Evolutionary conservation across 306 rosid genomes (phyloP).

Genomic region (Myrica gale): DNA sequence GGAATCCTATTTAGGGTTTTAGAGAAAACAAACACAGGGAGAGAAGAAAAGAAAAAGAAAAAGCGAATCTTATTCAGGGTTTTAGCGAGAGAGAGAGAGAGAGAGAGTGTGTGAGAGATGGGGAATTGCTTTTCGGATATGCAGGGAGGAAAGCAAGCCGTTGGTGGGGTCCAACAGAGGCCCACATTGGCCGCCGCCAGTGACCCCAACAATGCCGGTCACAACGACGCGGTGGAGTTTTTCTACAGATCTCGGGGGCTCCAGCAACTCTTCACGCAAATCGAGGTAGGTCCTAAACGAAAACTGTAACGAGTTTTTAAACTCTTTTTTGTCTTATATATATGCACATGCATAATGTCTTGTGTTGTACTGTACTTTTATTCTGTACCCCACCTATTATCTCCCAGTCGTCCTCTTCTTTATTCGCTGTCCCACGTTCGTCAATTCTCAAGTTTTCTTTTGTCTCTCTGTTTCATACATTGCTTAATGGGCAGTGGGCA

Average conservation of each 20-base stretch:
- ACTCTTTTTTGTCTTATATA: no score
- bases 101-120: constrained; percentile 29
- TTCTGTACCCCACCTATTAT: no score
- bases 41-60: not conserved
- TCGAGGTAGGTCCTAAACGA: constrained; percentile 42
- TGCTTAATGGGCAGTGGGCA: no score
- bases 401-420: no score
- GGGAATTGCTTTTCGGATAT: constrained; percentile 72
- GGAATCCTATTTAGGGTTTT: not conserved
- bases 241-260: constrained; percentile 56
- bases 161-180: constrained; percentile 44
- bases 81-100: not conserved
- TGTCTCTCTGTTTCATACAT: no score
- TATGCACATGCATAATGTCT: no score
- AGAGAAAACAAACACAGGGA: not conserved
- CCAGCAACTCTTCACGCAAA: constrained; percentile 34
- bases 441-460: no score
- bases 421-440: no score
- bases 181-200: not conserved
- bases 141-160: constrained; percentile 55
- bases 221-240: constrained; percentile 68
- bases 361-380: no score
- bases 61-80: not conserved
- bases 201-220: constrained; percentile 4
- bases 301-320: no score